A percentile compares a stretch with the other conserved stretches of the same genome.
Evolutionary conservation across 2,329 filamentous ascomycete genomes (phyloP).

Genomic region (Tolypocladium amazonense): DNA sequence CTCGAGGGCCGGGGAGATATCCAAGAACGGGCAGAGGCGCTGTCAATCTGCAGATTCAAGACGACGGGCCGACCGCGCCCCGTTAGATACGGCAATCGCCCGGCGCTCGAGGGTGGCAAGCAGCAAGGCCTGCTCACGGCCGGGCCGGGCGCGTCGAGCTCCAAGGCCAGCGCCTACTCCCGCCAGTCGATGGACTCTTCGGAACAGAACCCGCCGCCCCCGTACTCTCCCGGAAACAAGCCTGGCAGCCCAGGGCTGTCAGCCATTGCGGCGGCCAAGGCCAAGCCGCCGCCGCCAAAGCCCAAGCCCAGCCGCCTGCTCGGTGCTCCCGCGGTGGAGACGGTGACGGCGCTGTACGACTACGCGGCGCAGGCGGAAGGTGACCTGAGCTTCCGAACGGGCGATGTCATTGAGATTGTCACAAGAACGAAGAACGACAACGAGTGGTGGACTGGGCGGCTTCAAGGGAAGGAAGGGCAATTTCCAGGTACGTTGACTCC

Average conservation of each 20-base stretch:
- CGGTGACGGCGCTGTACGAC: conserved; percentile 85
- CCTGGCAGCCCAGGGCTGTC: conserved; percentile 24
- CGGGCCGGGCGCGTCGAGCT: conserved; percentile 18
- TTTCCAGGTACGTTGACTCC: conserved; percentile 66
- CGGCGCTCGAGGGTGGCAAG: conserved; percentile 36
- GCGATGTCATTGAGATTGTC: conserved; percentile 84
- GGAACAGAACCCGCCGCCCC: conserved; percentile 53
- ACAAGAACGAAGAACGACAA: conserved; percentile 79
- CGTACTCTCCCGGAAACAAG: conserved; percentile 48
- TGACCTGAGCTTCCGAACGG: conserved; percentile 80
- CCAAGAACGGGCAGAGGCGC: conserved; percentile 70
- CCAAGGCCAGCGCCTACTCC: conserved; percentile 24
- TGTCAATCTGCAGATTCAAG: conserved; percentile 86
- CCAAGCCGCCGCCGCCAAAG: conserved; percentile 62
- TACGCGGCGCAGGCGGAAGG: conserved; percentile 93
- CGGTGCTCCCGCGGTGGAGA: conserved; percentile 57
- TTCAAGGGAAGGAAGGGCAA: conserved; percentile 74
- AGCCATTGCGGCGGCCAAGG: conserved; percentile 40
- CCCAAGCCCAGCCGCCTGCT: conserved; percentile 72
- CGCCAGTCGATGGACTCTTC: conserved; percentile 27
- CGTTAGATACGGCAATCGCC: conserved; percentile 48
- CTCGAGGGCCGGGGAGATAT: conserved; percentile 80
- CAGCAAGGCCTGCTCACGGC: conserved; percentile 40
- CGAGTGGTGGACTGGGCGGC: conserved; percentile 89
- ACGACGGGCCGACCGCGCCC: conserved; percentile 62